Conservation (phyloP, 1,139 yeast genomes). For the Blastobotrys illinoisensis region DNA sequence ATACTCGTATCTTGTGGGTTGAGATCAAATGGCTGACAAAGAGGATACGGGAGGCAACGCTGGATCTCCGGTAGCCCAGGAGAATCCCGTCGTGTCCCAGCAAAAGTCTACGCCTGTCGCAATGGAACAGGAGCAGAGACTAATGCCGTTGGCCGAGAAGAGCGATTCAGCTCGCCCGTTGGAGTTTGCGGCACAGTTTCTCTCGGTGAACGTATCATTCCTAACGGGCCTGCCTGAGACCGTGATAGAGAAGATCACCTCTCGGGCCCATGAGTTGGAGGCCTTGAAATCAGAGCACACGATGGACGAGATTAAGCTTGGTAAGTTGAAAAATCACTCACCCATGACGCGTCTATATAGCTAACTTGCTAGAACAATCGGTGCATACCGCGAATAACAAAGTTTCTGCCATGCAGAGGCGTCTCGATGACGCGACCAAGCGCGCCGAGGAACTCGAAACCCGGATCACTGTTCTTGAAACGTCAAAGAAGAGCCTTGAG, state of each 20-base stretch:
- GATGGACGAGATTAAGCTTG: conserved; percentile 41
- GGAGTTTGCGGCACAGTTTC: conserved; percentile 31
- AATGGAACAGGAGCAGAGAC: background rate
- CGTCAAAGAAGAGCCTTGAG: conserved; percentile 28
- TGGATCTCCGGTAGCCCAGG: background rate
- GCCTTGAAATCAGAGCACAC: conserved; percentile 48
- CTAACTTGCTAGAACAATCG: conserved; percentile 43
- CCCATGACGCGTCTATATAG: background rate
- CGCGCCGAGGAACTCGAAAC: conserved; percentile 33
- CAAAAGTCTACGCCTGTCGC: background rate
- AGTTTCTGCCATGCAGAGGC: conserved; percentile 32
- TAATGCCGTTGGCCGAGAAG: conserved; percentile 8
- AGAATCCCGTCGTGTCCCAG: background rate
- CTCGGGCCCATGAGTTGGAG: conserved; percentile 45
- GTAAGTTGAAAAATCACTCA: conserved; percentile 16
- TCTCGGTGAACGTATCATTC: conserved; percentile 21
- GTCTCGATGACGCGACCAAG: conserved; percentile 25
- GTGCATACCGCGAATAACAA: conserved; percentile 38
- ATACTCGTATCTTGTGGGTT: background rate
- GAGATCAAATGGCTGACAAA: background rate
- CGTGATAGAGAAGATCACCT: conserved; percentile 35
- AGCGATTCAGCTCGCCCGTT: conserved; percentile 4
- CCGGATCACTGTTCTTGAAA: conserved; percentile 30
- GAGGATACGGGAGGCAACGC: background rate
- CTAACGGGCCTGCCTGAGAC: conserved; percentile 22